Base-by-base conservation (phyloP, 371 early-diverging fungal genomes). In the Apophysomyces variabilis region DNA sequence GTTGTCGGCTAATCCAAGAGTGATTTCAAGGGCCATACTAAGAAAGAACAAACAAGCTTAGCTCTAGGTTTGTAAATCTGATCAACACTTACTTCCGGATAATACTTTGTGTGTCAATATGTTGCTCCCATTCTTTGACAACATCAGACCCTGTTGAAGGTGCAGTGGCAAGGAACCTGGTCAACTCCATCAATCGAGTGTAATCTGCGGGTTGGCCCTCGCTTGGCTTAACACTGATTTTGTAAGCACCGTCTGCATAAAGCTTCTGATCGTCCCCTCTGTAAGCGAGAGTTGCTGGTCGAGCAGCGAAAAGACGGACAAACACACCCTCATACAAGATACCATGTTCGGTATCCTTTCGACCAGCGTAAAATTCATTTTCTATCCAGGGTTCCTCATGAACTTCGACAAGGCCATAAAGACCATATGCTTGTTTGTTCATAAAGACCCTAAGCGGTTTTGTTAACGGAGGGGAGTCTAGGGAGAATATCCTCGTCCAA, bases 1-100 rank as follows among this genome's bases (percentile, higher is more conserved):
- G 9, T 77, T 77, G 54, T 82, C 82, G 9, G 73, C 57, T 16
- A 72, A 78, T 5, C 77, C 82, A 26, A 70, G 21, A 4, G 77
- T 39, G 8, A 77, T 62, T 65, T 82, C 79, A 7, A 82, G 58
- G 7, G 75, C 74, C 62, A 77, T 46, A 8, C 78, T 78, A 65
- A 59, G 7, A 46, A 3, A 26, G 47, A 11, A 38, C 6, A 26
- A 43, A n/a, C 1, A 36, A 62, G 16, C 21, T 11, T 7, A 18
- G 6, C 60, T 12, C 37, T n/a, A 56, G 46, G 57, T 12, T 7
- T 57, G 18, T 66, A 67, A 69, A 4, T 11, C 11, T 9, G n/a
- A 35, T 7, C 3, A 13, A 26, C 38, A 37, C 69, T 62, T 73
- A 78, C 78, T 62, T 67, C 45, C 79, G 65, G 38, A 82, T 61